phyloP scores from a whole-genome alignment of 768 basidiomycete species.

The Boletus sp. region DNA sequence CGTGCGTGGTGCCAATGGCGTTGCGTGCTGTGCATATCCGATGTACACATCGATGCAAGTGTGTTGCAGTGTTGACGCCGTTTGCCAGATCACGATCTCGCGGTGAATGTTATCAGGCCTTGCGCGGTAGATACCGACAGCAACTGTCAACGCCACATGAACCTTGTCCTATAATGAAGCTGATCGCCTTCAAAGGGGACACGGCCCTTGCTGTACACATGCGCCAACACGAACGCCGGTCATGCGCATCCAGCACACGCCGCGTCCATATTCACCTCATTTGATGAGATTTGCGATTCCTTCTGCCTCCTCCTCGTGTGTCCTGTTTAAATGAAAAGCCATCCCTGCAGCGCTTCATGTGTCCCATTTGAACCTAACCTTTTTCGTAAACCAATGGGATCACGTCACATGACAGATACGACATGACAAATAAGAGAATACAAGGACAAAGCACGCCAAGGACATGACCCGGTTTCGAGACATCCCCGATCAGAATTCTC shows the following conservation, averaged over 20 bases:
- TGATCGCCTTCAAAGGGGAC: constrained; percentile 18
- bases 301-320: constrained; percentile 3
- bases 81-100: constrained; percentile 10
- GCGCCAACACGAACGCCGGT: not conserved
- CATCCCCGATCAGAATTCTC: constrained; percentile 36
- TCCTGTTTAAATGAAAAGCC: constrained; percentile 12
- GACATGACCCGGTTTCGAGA: constrained; percentile 12
- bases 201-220: constrained; percentile 9
- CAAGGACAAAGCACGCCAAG: constrained; percentile 18
- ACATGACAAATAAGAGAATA: constrained; percentile 12
- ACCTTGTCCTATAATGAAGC: constrained; percentile 22
- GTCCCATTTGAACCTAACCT: constrained; percentile 24
- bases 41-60: no score
- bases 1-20: not conserved
- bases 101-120: constrained; percentile 6
- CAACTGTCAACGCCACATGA: constrained; percentile 26
- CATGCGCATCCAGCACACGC: not conserved
- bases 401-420: constrained; percentile 27
- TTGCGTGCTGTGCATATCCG: constrained; percentile 12
- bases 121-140: constrained; percentile 20
- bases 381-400: constrained; percentile 3
- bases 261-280: not conserved
- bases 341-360: constrained; percentile 5
- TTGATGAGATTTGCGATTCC: not conserved
- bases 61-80: not conserved